Evolutionary conservation across 1,139 yeast genomes (phyloP).

Genomic region (Geotrichum aggregatum): DNA sequence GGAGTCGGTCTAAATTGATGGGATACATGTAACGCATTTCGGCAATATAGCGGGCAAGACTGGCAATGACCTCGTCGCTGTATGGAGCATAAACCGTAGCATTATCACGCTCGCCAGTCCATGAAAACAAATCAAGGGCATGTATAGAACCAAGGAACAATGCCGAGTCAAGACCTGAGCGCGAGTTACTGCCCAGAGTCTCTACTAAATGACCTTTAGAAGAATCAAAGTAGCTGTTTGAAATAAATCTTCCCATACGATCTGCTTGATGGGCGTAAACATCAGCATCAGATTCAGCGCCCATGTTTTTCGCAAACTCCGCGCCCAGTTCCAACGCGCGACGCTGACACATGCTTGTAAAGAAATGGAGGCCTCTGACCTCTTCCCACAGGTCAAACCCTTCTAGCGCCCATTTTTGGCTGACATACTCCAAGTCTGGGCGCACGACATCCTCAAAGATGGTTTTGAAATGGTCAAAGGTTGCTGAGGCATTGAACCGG

Average conservation of each 20-base stretch:
- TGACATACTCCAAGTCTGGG: conserved; percentile 67
- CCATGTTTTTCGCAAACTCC: conserved; percentile 42
- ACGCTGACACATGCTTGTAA: conserved; percentile 70
- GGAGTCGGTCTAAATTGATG: conserved; percentile 53
- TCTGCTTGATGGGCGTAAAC: conserved; percentile 30
- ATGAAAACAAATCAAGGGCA: conserved; percentile 47
- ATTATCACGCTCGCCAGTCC: conserved; percentile 44
- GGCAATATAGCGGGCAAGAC: conserved; percentile 38
- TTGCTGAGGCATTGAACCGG: conserved; percentile 30
- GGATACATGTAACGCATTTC: conserved; percentile 76
- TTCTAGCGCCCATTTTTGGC: conserved; percentile 55
- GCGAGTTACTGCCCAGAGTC: conserved; percentile 50
- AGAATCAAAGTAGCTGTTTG: conserved; percentile 30
- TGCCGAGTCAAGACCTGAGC: conserved; percentile 81
- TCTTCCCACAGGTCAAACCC: conserved; percentile 98
- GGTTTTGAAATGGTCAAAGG: conserved; percentile 26
- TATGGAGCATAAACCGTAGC: conserved; percentile 33
- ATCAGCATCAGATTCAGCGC: conserved; percentile 39
- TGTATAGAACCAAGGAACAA: conserved; percentile 58
- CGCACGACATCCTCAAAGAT: conserved; percentile 47
- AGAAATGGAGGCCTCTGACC: conserved; percentile 65
- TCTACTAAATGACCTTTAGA: conserved; percentile 59
- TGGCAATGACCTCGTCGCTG: conserved; percentile 33
- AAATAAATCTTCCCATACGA: conserved; percentile 42
- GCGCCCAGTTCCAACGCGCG: conserved; percentile 63